Conservation (phyloP, 495 filamentous ascomycete species). For the Penicillium steckii region DNA sequence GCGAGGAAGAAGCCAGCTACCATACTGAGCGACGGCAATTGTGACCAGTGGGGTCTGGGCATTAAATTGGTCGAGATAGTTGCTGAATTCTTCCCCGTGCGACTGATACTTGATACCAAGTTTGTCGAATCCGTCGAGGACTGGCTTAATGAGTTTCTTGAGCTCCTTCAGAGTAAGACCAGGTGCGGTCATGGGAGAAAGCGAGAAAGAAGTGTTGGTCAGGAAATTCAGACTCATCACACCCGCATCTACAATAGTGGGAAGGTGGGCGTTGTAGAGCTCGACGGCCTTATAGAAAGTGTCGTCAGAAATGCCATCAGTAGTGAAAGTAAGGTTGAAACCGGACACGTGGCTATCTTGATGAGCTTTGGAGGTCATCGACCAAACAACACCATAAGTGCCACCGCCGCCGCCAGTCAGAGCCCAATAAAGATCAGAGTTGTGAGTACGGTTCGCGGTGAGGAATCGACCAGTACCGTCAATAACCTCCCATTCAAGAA, state of each 20-base stretch:
- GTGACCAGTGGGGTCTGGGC: constrained; percentile 1
- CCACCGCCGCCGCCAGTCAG: constrained; percentile 62
- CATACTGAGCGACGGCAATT: constrained; percentile 11
- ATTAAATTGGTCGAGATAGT: constrained; percentile 9
- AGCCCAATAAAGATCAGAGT: constrained; percentile 64
- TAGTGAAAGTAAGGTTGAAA: constrained; percentile 23
- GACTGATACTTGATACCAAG: constrained; percentile 12
- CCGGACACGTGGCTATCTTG: constrained; percentile 30
- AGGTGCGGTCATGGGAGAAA: constrained; percentile 31
- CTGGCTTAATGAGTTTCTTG: constrained; percentile 17
- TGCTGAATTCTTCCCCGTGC: constrained; percentile 1
- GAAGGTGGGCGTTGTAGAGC: constrained; percentile 36
- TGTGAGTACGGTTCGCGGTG: constrained; percentile 44
- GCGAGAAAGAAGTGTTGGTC: constrained; percentile 37
- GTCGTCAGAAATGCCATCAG: constrained; percentile 24
- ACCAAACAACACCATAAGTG: constrained; percentile 59
- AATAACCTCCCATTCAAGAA: constrained; percentile 59
- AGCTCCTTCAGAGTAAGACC: constrained; percentile 14
- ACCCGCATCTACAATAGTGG: constrained; percentile 45
- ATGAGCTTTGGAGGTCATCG: constrained; percentile 42
- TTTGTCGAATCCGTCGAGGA: constrained; percentile 7
- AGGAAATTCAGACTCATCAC: constrained; percentile 31
- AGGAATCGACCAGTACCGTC: constrained; percentile 46
- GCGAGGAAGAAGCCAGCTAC: constrained; percentile 13
- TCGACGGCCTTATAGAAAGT: constrained; percentile 39